These are phyloP conservation scores for Aspergillus neotritici DNA, from an alignment of 2,329 filamentous ascomycete species.

Conservation along the genomic window DNA sequence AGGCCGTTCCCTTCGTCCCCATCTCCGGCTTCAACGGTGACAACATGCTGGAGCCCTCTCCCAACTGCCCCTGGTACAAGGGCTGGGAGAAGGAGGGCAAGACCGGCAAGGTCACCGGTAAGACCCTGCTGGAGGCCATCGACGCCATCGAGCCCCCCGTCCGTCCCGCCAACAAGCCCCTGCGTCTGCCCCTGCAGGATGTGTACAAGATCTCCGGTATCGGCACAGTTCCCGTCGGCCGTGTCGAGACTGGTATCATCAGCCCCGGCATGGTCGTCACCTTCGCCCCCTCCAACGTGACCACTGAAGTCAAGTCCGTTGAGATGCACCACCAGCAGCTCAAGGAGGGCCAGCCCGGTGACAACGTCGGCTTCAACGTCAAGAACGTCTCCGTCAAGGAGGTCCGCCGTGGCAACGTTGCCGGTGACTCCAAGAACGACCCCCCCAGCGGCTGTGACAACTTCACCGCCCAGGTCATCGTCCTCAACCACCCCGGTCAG, in stretches of 20 bases:
- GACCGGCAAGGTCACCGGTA: conserved; percentile 76
- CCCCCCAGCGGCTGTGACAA: conserved; percentile 80
- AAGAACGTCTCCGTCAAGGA: conserved; percentile 99
- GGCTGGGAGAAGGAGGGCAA: conserved; percentile 99
- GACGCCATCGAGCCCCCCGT: conserved; percentile 88
- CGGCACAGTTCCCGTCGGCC: conserved; percentile 98
- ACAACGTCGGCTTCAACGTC: conserved; percentile 99
- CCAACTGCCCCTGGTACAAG: conserved; percentile 99
- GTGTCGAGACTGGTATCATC: conserved; percentile 99
- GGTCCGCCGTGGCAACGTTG: conserved; percentile 99
- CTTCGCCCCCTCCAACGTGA: conserved; percentile 97
- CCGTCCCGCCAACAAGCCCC: conserved; percentile 97
- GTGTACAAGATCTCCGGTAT: conserved; percentile 99
- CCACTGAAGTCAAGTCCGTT: conserved; percentile 99
- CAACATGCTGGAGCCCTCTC: conserved; percentile 91
- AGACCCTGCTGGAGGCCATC: conserved; percentile 99
- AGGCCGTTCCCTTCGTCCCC: conserved; percentile 95
- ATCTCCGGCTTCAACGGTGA: conserved; percentile 99
- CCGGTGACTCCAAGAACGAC: conserved; percentile 99
- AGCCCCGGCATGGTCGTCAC: conserved; percentile 81
- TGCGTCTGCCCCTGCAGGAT: conserved; percentile 99
- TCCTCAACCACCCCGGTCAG: conserved; percentile 99
- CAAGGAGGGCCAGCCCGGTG: conserved; percentile 86
- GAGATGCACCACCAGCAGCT: conserved; percentile 99
- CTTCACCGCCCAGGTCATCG: conserved; percentile 99